Evolutionary conservation across 768 basidiomycete species (phyloP).

Genomic region (Mycena leptocephala): DNA sequence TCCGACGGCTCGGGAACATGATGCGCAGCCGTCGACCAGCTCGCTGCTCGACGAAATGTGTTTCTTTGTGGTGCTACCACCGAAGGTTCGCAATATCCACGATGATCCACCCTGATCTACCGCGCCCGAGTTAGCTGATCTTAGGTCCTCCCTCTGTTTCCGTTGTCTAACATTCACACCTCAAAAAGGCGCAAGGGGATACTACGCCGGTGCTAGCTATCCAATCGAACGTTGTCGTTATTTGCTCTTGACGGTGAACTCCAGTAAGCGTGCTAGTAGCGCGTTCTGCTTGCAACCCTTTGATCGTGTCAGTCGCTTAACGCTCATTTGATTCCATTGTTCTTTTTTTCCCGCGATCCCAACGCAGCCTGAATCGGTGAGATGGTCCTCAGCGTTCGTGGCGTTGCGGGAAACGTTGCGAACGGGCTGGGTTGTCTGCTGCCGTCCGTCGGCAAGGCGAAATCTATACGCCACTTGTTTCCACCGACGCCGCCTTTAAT

Average conservation of each 20-base stretch:
- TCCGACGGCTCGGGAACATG: too few species aligned
- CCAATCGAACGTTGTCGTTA: background rate
- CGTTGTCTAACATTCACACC: too few species aligned
- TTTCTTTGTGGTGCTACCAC: too few species aligned
- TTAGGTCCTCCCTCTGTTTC: too few species aligned
- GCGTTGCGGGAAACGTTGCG: background rate
- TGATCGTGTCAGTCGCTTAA: background rate
- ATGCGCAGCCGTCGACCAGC: too few species aligned
- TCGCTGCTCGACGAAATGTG: too few species aligned
- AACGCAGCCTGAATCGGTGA: background rate
- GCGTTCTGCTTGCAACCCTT: background rate
- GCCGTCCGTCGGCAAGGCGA: too few species aligned
- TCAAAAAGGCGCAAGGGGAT: background rate
- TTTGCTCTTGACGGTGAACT: constrained; percentile 2
- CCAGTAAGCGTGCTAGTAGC: background rate
- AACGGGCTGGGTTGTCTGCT: too few species aligned
- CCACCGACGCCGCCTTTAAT: background rate
- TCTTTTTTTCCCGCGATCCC: background rate
- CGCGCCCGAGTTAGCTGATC: too few species aligned
- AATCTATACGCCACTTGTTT: background rate
- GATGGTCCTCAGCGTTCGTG: background rate
- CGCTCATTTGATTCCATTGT: background rate
- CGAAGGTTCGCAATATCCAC: too few species aligned
- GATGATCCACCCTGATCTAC: too few species aligned
- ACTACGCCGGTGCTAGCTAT: background rate